Base-by-base conservation (phyloP, 2,329 filamentous ascomycete genomes). In the Cryphonectria nitschkei region DNA sequence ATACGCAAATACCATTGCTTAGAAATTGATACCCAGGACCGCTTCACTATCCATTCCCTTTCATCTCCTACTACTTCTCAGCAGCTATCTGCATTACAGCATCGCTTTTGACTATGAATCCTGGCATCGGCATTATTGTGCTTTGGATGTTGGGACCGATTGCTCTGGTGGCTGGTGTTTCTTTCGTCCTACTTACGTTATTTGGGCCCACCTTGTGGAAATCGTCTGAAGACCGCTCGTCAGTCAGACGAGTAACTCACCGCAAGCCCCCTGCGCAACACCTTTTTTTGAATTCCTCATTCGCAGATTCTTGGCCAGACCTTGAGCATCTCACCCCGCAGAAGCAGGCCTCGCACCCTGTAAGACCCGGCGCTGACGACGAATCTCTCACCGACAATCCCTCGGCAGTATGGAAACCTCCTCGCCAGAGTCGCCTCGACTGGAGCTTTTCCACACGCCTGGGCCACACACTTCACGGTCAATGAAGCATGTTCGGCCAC, bases 401-500 rank as follows among this genome's bases (percentile, higher is more conserved):
- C 9, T 26, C 50, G 32, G 34, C 70, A 70, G 70, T 76, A 82
- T 85, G 84, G 79, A 78, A 77, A 74, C 79, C 77, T 16, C 73
- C 65, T 67, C 75, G 74, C 65, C 73, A 72, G 60, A 76, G 65
- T 68, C 78, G 74, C 22, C 75, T 78, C 68, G 74, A 66, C 70
- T 78, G 76, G 80, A 79, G 75, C 73, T 81, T 77, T 73, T 76
- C 75, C 71, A 78, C 73, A 69, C 77, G 72, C 65, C 66, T 29
- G 68, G 65, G 54, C 14, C 58, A 46, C 13, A 34, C 26, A 65
- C 67, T 7, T 41, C 69, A 46, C 69, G 69, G 9, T 14, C 65
- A n/a, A 3, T 73, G 58, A 73, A 61, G 58, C 58, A 76, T 56
- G 75, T 85, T 26, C 80, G 80, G 43, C 87, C 87, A 14, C 76